Evolutionary conservation across 495 filamentous ascomycete species (phyloP).

Genomic region (Immersiella caudata): DNA sequence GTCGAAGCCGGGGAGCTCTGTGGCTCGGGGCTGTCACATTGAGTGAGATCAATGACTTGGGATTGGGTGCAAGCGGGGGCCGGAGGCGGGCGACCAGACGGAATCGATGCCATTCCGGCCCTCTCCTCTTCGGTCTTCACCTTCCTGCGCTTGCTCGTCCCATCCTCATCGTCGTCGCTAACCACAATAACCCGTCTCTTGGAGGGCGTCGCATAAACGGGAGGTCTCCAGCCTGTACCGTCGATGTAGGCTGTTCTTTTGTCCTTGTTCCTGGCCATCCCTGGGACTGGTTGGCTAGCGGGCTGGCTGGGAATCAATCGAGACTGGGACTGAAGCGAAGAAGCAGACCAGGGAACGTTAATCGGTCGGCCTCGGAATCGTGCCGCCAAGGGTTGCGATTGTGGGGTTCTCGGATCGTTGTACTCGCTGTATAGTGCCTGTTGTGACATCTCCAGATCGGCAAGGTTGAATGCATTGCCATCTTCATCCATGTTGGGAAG

Average conservation of each 20-base stretch:
- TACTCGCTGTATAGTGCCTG: neutral
- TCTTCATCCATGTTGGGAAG: neutral
- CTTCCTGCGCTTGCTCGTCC: neutral
- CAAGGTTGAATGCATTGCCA: neutral
- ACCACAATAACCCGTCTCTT: neutral
- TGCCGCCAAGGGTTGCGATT: neutral
- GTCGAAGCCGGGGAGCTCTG: neutral
- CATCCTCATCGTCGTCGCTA: conserved; percentile 2
- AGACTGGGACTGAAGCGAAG: neutral
- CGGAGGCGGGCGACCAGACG: neutral
- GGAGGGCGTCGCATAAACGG: neutral
- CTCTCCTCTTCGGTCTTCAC: neutral
- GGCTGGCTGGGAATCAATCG: neutral
- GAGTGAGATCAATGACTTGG: neutral
- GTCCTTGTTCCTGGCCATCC: neutral
- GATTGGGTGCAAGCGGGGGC: neutral
- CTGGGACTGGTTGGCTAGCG: neutral
- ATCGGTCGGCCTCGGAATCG: neutral
- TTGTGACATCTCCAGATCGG: neutral
- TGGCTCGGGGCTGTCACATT: neutral
- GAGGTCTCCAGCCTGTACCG: neutral
- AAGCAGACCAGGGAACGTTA: neutral
- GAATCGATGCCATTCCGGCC: neutral
- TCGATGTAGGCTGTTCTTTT: neutral
- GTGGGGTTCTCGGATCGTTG: neutral